A percentile compares a stretch with the other conserved stretches of the same genome.
phyloP scores from a whole-genome alignment of 139 green algal genomes.

The Zygnema circumcarinatum region DNA sequence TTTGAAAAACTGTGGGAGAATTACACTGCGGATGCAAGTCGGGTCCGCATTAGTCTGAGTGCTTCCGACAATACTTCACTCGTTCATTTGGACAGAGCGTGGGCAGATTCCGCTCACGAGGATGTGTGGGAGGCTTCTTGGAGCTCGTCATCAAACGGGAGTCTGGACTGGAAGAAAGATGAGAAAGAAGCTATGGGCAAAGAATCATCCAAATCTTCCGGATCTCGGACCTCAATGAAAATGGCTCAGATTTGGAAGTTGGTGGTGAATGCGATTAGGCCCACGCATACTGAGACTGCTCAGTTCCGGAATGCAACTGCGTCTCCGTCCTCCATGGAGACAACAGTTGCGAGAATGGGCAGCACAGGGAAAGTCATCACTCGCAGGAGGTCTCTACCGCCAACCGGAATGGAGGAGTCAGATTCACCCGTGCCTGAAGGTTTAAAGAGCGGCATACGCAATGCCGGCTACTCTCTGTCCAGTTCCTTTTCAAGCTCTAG shows the following conservation, averaged over 20 bases:
- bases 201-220: neutral
- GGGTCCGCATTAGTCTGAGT: neutral
- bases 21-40: neutral
- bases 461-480: neutral
- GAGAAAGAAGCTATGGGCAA: neutral
- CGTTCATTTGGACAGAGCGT: neutral
- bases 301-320: no score
- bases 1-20: neutral
- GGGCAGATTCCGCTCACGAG: neutral
- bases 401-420: neutral
- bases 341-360: neutral
- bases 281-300: neutral
- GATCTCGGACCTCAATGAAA: neutral
- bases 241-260: neutral
- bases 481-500: neutral
- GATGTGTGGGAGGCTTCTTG: neutral
- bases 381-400: neutral
- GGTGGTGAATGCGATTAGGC: neutral
- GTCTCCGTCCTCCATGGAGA: neutral
- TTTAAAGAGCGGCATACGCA: neutral
- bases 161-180: neutral
- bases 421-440: neutral
- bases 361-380: neutral
- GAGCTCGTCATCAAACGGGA: neutral
- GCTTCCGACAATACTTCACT: neutral